Conservation (phyloP, 1,284 basidiomycete genomes). For the Malassezia restricta region DNA sequence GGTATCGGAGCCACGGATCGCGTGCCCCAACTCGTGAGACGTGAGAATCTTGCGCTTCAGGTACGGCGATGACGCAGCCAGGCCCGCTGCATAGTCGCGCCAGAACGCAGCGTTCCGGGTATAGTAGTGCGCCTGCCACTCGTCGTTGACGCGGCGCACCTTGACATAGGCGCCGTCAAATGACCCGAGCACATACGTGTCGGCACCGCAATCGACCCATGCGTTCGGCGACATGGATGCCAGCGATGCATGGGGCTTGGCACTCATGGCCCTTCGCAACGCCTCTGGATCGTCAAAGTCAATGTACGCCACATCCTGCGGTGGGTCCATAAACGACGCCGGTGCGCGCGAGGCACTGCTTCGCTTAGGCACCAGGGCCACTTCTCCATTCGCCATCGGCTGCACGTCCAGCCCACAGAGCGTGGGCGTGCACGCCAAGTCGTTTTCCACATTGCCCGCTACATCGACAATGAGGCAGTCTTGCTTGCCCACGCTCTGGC, state of each 20-base stretch:
- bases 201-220: conserved; percentile 71
- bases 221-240: conserved; percentile 53
- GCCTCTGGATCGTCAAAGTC: conserved; percentile 70
- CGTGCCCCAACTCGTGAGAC: conserved; percentile 8
- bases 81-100: background rate
- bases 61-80: background rate
- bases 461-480: conserved; percentile 86
- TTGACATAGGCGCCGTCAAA: conserved; percentile 61
- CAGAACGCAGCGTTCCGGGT: conserved; percentile 4
- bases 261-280: conserved; percentile 49
- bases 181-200: conserved; percentile 66
- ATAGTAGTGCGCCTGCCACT: background rate
- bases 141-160: conserved; percentile 50
- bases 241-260: conserved; percentile 48
- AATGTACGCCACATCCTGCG: conserved; percentile 55
- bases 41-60: conserved; percentile 4
- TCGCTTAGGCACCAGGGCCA: background rate
- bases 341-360: background rate
- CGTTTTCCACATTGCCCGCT: conserved; percentile 64
- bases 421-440: conserved; percentile 68
- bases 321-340: background rate
- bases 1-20: conserved; percentile 10
- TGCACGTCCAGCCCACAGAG: conserved; percentile 65
- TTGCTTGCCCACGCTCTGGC: conserved; percentile 69
- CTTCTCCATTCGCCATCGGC: background rate